phyloP scores from a whole-genome alignment of 805 yeast genomes.

The Metschnikowia similis region DNA sequence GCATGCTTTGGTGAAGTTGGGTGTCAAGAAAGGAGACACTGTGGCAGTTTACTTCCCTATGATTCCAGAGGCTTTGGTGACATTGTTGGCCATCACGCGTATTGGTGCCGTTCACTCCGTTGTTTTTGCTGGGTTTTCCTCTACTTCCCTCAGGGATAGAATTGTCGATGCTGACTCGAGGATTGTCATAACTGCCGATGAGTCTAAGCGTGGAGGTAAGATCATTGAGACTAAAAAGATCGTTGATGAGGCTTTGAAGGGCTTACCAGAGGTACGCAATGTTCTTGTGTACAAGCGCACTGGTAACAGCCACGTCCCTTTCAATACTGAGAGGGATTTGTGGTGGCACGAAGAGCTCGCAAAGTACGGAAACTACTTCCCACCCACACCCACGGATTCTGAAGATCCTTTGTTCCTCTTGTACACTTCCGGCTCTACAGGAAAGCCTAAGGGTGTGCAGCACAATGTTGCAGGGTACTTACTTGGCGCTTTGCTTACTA shows the following conservation, averaged over 20 bases:
- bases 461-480: conserved; percentile 94
- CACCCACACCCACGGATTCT: conserved; percentile 81
- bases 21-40: conserved; percentile 90
- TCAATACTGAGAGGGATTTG: conserved; percentile 76
- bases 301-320: conserved; percentile 65
- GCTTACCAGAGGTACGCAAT: conserved; percentile 70
- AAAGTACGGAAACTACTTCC: conserved; percentile 78
- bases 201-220: conserved; percentile 94
- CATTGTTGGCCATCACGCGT: conserved; percentile 91
- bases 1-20: conserved; percentile 75
- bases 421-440: conserved; percentile 97
- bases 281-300: conserved; percentile 89
- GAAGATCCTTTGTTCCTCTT: conserved; percentile 95
- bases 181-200: conserved; percentile 91
- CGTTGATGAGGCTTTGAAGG: conserved; percentile 87
- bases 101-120: conserved; percentile 96
- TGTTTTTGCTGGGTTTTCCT: conserved; percentile 93
- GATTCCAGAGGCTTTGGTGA: conserved; percentile 94
- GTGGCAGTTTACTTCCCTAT: conserved; percentile 96
- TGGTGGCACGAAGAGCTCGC: conserved; percentile 93
- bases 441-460: conserved; percentile 97
- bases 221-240: conserved; percentile 87
- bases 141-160: conserved; percentile 89
- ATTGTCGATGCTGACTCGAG: conserved; percentile 81
- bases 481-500: conserved; percentile 86